These are phyloP conservation scores for Pistacia atlantica DNA, from an alignment of 345 rosid genomes.

Conservation along the genomic window DNA sequence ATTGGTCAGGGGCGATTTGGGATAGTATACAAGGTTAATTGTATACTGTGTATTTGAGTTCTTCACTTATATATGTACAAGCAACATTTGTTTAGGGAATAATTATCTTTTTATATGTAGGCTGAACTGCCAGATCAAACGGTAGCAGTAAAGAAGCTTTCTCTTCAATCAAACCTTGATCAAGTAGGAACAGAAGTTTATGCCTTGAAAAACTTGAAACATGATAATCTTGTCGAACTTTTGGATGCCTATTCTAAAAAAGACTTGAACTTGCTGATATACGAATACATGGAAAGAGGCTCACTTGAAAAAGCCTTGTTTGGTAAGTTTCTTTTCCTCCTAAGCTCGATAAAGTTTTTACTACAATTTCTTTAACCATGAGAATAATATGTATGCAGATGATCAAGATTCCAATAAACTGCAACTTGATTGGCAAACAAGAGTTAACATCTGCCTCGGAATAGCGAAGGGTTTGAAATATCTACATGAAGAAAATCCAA, in stretches of 20 bases:
- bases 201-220: not conserved
- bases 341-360: not conserved
- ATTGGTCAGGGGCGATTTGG: slow-evolving; percentile 2
- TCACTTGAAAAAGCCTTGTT: not conserved
- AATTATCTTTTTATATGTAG: not conserved
- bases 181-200: not conserved
- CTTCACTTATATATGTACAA: not conserved
- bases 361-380: too few relatives aligned
- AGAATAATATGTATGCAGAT: too few relatives aligned
- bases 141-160: not conserved
- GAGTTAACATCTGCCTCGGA: slow-evolving; percentile 17
- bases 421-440: not conserved
- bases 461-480: too few relatives aligned
- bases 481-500: too few relatives aligned
- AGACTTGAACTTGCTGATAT: not conserved
- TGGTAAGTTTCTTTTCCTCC: not conserved
- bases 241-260: not conserved
- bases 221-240: not conserved
- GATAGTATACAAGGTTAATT: not conserved
- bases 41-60: not conserved
- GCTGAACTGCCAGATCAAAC: not conserved
- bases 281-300: not conserved
- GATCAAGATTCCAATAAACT: not conserved
- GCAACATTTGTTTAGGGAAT: not conserved
- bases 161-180: not conserved